phyloP scores from a whole-genome alignment of 2,329 filamentous ascomycete species.

The Rhynchosporium secalis region DNA sequence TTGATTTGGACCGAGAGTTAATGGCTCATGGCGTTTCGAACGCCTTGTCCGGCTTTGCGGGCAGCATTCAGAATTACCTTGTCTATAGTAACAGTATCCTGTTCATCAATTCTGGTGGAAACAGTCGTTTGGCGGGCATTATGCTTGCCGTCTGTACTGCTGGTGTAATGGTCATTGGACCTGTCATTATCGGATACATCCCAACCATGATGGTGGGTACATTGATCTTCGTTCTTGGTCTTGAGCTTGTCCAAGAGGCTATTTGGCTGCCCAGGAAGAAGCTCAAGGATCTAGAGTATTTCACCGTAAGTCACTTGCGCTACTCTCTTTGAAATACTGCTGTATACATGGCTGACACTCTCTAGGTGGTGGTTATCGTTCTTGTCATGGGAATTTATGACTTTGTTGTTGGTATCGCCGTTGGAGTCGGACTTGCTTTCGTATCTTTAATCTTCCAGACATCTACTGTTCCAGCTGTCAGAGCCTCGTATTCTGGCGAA shows the following conservation, averaged over 20 bases:
- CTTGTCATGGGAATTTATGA: slow-evolving; percentile 96
- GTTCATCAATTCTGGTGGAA: slow-evolving; percentile 89
- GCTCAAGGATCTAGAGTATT: slow-evolving; percentile 81
- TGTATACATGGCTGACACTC: slow-evolving; percentile 30
- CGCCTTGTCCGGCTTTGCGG: slow-evolving; percentile 78
- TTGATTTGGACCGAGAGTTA: slow-evolving; percentile 86
- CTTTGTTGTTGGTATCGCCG: slow-evolving; percentile 90
- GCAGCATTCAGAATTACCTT: slow-evolving; percentile 94
- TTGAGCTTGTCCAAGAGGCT: slow-evolving; percentile 87
- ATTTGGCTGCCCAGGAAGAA: slow-evolving; percentile 87
- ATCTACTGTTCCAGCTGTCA: slow-evolving; percentile 83
- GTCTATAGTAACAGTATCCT: slow-evolving; percentile 98
- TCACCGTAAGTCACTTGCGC: slow-evolving; percentile 64
- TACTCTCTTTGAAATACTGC: slow-evolving; percentile 10
- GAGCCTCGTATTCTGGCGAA: slow-evolving; percentile 86
- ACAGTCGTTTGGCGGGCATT: slow-evolving; percentile 81
- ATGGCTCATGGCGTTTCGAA: slow-evolving; percentile 94
- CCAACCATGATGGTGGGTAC: slow-evolving; percentile 96
- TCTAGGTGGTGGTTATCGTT: slow-evolving; percentile 77
- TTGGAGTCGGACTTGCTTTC: slow-evolving; percentile 90
- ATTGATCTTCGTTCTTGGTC: slow-evolving; percentile 90
- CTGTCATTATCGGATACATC: slow-evolving; percentile 87
- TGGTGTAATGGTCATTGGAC: slow-evolving; percentile 81
- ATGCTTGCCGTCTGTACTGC: slow-evolving; percentile 80
- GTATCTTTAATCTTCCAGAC: slow-evolving; percentile 89